Evolutionary conservation across 495 filamentous ascomycete genomes (phyloP).

Genomic region (Neurospora intermedia): DNA sequence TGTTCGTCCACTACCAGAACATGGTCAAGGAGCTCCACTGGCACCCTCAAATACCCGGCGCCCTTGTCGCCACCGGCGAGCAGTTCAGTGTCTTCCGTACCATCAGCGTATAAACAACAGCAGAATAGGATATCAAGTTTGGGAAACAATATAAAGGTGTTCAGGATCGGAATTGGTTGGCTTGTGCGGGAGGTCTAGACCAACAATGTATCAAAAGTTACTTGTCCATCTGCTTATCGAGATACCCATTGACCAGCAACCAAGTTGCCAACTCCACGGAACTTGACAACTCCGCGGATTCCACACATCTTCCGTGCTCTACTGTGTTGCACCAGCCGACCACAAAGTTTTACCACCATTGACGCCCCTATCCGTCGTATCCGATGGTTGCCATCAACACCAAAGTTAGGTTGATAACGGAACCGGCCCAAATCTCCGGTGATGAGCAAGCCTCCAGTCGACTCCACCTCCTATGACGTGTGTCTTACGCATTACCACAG

Average conservation of each 20-base stretch:
- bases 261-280: neutral
- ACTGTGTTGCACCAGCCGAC: neutral
- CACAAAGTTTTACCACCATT: neutral
- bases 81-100: slow-evolving; percentile 68
- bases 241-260: neutral
- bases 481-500: neutral
- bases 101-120: slow-evolving; percentile 45
- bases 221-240: neutral
- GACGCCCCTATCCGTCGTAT: neutral
- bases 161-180: neutral
- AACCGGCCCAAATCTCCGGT: neutral
- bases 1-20: slow-evolving; percentile 96
- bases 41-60: slow-evolving; percentile 94
- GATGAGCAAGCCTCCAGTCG: neutral
- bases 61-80: slow-evolving; percentile 78
- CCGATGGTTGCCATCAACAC: too few relatives aligned
- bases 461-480: neutral
- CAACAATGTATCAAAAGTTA: neutral
- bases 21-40: slow-evolving; percentile 91
- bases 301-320: neutral
- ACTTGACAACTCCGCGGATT: neutral
- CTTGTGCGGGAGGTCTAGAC: neutral
- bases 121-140: neutral
- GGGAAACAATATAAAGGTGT: neutral
- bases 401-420: neutral